phyloP scores from a whole-genome alignment of 202 grass and related monocot species.

The Panicum hallii region DNA sequence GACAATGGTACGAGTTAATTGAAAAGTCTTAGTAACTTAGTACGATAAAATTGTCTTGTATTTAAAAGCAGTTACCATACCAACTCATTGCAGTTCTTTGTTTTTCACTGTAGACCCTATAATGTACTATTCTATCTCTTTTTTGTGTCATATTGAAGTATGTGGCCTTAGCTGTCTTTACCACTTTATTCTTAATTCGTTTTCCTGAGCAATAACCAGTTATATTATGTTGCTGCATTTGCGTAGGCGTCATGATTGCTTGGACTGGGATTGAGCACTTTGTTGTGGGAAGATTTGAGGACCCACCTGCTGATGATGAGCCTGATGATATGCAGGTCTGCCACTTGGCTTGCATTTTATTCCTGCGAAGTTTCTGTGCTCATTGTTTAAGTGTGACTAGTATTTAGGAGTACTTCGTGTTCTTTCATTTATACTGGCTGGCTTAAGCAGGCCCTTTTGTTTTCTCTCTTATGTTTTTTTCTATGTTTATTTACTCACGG shows the following conservation, averaged over 20 bases:
- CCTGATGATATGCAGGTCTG: conserved; percentile 85
- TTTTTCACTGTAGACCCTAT: conserved; percentile 10
- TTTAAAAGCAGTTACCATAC: conserved; percentile 14
- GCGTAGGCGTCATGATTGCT: conserved; percentile 94
- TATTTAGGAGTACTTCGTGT: background rate
- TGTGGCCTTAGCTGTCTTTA: background rate
- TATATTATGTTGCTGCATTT: conserved; percentile 32
- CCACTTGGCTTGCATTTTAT: conserved; percentile 2
- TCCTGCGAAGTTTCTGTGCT: background rate
- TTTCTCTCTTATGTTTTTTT: background rate
- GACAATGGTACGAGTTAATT: conserved; percentile 77
- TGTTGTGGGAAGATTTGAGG: conserved; percentile 80
- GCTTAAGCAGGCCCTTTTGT: background rate
- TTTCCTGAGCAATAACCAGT: conserved; percentile 22
- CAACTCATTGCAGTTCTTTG: conserved; percentile 1
- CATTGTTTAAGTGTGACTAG: background rate
- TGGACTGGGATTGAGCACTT: conserved; percentile 98
- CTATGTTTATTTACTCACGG: background rate
- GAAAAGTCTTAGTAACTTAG: background rate
- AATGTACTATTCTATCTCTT: background rate
- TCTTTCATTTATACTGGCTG: background rate
- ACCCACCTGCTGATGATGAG: conserved; percentile 75
- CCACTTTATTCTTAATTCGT: conserved; percentile 17
- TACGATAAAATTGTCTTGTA: background rate
- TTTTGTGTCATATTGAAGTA: conserved; percentile 10